These are phyloP conservation scores for Lipomyces mesembrius DNA, from an alignment of 805 yeast genomes.

Conservation along the genomic window DNA sequence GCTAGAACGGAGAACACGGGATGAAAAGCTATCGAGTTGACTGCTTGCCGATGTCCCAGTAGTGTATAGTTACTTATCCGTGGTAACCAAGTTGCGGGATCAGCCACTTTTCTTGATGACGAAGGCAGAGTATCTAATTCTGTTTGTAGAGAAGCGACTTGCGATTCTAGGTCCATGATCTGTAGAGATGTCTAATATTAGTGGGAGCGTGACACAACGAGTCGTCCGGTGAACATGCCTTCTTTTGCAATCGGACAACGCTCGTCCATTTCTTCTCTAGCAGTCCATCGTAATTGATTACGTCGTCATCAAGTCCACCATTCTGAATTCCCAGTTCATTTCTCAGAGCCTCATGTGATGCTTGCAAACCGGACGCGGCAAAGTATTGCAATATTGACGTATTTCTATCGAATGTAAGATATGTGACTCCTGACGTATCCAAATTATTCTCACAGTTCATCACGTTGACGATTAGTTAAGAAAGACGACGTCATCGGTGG, in stretches of 20 bases:
- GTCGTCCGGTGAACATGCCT: slow-evolving; percentile 44
- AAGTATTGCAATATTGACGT: slow-evolving; percentile 27
- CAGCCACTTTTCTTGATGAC: slow-evolving; percentile 38
- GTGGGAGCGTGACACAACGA: not conserved
- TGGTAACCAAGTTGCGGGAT: slow-evolving; percentile 66
- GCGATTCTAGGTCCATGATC: slow-evolving; percentile 66
- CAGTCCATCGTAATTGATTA: slow-evolving; percentile 39
- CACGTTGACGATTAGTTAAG: slow-evolving; percentile 33
- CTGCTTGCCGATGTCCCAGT: slow-evolving; percentile 62
- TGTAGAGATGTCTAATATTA: not conserved
- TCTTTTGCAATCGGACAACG: slow-evolving; percentile 76
- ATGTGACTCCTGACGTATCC: not conserved
- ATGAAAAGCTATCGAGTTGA: slow-evolving; percentile 71
- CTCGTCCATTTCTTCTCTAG: slow-evolving; percentile 87
- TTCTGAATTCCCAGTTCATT: slow-evolving; percentile 14
- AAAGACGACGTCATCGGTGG: slow-evolving; percentile 24
- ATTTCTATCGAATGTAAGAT: slow-evolving; percentile 12
- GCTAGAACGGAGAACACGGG: slow-evolving; percentile 70
- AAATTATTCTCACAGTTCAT: slow-evolving; percentile 29
- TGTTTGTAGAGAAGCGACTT: slow-evolving; percentile 51
- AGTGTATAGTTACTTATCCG: slow-evolving; percentile 49
- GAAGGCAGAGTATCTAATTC: slow-evolving; percentile 52
- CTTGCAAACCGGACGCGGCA: slow-evolving; percentile 17
- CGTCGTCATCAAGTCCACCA: slow-evolving; percentile 5
- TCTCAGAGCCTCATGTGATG: slow-evolving; percentile 16